Conservation (phyloP, 768 basidiomycete species). For the Gloeopeniophorella convolvens region DNA sequence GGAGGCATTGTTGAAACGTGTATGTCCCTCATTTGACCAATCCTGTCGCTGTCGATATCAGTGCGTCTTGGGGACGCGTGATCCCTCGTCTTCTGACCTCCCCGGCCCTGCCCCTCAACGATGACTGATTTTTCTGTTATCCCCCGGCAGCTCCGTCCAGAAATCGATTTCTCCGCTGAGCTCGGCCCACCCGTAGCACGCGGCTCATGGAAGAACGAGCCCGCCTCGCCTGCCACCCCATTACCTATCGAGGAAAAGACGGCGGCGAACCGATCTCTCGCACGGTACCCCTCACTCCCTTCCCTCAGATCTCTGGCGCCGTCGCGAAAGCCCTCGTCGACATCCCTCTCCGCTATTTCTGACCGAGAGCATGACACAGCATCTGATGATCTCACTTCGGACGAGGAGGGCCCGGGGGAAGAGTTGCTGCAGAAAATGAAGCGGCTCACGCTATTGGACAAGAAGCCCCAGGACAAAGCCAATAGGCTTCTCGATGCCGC, state of each 20-base stretch:
- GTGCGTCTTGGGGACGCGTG: too few species aligned
- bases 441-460: conserved; percentile 16
- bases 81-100: too few species aligned
- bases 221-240: conserved; percentile 8
- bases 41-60: too few species aligned
- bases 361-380: neutral
- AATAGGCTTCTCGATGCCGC: conserved; percentile 12
- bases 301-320: neutral
- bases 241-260: conserved; percentile 1
- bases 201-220: conserved; percentile 52
- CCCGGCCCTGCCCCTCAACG: too few species aligned
- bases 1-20: conserved; percentile 32
- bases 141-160: conserved; percentile 50
- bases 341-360: neutral
- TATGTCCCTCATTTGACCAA: conserved; percentile 23
- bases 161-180: conserved; percentile 52
- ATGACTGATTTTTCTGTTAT: neutral
- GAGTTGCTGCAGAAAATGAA: conserved; percentile 5
- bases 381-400: neutral
- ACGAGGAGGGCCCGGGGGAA: neutral
- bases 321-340: conserved; percentile 1
- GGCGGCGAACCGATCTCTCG: neutral
- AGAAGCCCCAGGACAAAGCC: conserved; percentile 10
- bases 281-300: conserved; percentile 5
- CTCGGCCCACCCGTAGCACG: conserved; percentile 57